Conservation (phyloP, 768 basidiomycete species). For the Jaapia argillacea region DNA sequence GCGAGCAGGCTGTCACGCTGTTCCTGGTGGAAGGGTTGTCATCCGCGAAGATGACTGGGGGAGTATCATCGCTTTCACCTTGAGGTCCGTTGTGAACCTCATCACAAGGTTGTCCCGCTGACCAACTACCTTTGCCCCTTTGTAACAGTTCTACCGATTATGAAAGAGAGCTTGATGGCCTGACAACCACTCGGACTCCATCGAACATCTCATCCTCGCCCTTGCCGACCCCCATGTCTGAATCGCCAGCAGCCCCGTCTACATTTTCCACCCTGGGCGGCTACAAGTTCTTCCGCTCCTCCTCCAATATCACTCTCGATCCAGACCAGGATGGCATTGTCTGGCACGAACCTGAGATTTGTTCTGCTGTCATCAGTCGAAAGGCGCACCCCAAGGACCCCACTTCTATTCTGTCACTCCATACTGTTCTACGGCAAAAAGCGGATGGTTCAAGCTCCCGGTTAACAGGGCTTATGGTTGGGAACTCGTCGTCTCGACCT, state of each 20-base stretch:
- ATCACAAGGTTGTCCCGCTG: not conserved
- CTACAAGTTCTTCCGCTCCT: constrained; percentile 38
- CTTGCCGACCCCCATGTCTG: constrained; percentile 14
- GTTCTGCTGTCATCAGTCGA: constrained; percentile 47
- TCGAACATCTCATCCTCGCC: constrained; percentile 1
- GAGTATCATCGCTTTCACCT: constrained; percentile 68
- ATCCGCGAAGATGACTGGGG: constrained; percentile 68
- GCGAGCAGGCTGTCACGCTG: constrained; percentile 44
- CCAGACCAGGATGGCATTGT: constrained; percentile 48
- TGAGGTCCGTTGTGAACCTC: constrained; percentile 35
- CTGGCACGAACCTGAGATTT: constrained; percentile 54
- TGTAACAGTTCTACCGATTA: constrained; percentile 49
- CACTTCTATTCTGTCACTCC: constrained; percentile 43
- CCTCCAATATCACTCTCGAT: constrained; percentile 34
- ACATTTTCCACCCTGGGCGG: constrained; percentile 40
- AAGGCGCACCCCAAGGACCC: constrained; percentile 57
- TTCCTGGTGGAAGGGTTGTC: constrained; percentile 58
- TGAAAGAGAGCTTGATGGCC: constrained; percentile 26
- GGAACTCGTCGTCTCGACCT: constrained; percentile 14
- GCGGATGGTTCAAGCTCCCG: not conserved
- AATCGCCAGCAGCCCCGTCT: constrained; percentile 22
- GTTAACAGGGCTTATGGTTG: constrained; percentile 1
- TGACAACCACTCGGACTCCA: constrained; percentile 9
- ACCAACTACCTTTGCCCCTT: constrained; percentile 2
- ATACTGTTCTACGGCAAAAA: constrained; percentile 53